Evolutionary conservation across 148 eudicot species (phyloP).

Genomic region (Salicornia ramosissima): DNA sequence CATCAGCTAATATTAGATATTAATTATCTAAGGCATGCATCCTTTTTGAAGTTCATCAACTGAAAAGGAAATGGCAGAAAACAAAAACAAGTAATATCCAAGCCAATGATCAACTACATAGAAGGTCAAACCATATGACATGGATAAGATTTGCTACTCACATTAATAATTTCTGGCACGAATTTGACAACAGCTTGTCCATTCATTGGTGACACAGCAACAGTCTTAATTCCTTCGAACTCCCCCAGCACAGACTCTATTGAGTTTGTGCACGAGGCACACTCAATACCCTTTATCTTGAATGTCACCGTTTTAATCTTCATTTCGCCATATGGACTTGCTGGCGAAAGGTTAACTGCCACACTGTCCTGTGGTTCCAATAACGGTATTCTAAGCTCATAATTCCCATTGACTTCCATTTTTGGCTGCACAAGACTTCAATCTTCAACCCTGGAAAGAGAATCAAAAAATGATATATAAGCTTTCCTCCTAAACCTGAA

Average conservation of each 20-base stretch:
- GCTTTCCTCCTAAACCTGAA: background rate
- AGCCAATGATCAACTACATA: background rate
- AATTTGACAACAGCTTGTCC: conserved; percentile 72
- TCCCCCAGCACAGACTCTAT: conserved; percentile 58
- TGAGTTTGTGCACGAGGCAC: conserved; percentile 67
- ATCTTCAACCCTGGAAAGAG: conserved; percentile 20
- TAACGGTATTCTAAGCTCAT: conserved; percentile 52
- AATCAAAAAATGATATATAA: background rate
- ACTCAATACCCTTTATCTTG: conserved; percentile 55
- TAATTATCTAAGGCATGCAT: background rate
- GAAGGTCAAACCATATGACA: background rate
- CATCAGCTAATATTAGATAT: background rate
- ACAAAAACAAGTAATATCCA: background rate
- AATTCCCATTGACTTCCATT: conserved; percentile 58
- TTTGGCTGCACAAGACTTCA: conserved; percentile 16
- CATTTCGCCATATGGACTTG: conserved; percentile 28
- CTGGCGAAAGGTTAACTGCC: conserved; percentile 29
- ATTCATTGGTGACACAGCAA: conserved; percentile 58
- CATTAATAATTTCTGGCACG: conserved; percentile 49
- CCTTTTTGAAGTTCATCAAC: background rate
- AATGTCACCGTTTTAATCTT: conserved; percentile 39
- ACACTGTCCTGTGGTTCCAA: conserved; percentile 42
- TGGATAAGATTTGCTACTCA: conserved; percentile 28
- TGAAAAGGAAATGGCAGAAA: background rate
- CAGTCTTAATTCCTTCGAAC: conserved; percentile 58